Evolutionary conservation across 208 protist species (phyloP).

Genomic region (Trypanosoma boissoni): DNA sequence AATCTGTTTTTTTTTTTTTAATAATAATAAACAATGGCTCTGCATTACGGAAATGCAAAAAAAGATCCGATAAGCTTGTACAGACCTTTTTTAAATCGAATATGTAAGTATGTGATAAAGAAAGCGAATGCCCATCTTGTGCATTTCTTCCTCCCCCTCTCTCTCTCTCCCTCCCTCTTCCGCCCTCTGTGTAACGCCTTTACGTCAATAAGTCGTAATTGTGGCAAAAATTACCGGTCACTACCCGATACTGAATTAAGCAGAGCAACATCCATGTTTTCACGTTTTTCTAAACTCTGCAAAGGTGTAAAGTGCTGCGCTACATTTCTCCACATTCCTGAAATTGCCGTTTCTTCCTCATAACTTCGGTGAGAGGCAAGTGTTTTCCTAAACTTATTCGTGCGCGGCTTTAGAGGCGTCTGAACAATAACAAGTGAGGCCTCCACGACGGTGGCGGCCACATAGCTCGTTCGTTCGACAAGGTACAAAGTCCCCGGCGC

Average conservation of each 20-base stretch:
- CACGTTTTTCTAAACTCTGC: not conserved
- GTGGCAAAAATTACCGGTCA: too few species aligned
- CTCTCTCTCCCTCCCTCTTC: too few species aligned
- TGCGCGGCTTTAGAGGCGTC: constrained; percentile 13
- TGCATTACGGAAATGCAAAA: too few species aligned
- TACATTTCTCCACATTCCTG: constrained; percentile 20
- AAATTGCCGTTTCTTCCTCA: not conserved
- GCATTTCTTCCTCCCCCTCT: too few species aligned
- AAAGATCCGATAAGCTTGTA: too few species aligned
- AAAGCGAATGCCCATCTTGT: too few species aligned
- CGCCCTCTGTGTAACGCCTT: too few species aligned
- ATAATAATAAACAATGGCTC: constrained; percentile 6
- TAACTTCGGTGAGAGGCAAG: constrained; percentile 5
- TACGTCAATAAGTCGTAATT: too few species aligned
- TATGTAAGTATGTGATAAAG: too few species aligned
- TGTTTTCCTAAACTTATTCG: constrained; percentile 14
- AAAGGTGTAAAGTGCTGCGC: constrained; percentile 2
- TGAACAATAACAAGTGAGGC: constrained; percentile 20
- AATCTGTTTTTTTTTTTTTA: too few species aligned
- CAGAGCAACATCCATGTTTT: constrained; percentile 14
- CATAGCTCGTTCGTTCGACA: constrained; percentile 15
- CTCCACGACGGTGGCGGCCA: not conserved
- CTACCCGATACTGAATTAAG: not conserved
- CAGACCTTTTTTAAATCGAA: too few species aligned
- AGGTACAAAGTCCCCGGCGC: constrained; percentile 24